Evolutionary conservation across 352 stramenopile genomes (phyloP).

Genomic region (Phytophthora cactorum): DNA sequence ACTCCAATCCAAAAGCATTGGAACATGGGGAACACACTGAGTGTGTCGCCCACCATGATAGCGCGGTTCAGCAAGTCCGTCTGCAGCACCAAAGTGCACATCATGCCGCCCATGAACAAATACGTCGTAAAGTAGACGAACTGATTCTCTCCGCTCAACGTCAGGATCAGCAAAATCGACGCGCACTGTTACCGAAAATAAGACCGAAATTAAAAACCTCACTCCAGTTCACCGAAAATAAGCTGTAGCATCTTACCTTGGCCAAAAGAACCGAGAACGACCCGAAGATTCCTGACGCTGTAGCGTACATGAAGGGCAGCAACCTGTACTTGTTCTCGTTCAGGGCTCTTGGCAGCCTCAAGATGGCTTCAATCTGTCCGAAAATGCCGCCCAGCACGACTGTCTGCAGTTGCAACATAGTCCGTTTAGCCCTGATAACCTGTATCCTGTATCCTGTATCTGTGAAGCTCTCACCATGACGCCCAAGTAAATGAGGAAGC

Average conservation of each 20-base stretch:
- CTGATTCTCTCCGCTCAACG: conserved; percentile 80
- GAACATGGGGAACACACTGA: conserved; percentile 89
- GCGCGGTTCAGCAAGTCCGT: conserved; percentile 85
- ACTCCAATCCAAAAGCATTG: conserved; percentile 91
- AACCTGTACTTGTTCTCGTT: conserved; percentile 75
- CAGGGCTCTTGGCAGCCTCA: conserved; percentile 44
- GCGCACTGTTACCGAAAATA: conserved; percentile 51
- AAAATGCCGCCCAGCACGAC: conserved; percentile 73
- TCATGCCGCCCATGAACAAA: conserved; percentile 83
- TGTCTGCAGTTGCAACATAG: conserved; percentile 39
- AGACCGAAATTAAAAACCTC: conserved; percentile 25
- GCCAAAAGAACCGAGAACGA: conserved; percentile 85
- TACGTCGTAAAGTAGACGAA: conserved; percentile 89
- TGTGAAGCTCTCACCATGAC: conserved; percentile 57
- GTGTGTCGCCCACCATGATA: conserved; percentile 86
- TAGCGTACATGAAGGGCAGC: conserved; percentile 83
- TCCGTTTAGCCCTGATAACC: conserved; percentile 16
- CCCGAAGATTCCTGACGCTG: conserved; percentile 81
- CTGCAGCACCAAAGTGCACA: conserved; percentile 83
- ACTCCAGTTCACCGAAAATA: conserved; percentile 17
- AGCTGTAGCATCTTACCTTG: conserved; percentile 50
- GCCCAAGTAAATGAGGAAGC: conserved; percentile 80
- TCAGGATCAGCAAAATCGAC: conserved; percentile 83
- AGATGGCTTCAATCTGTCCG: conserved; percentile 74
- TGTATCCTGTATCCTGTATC: not conserved